Percentiles rank a stretch among this genome's conserved stretches.
These are phyloP conservation scores for Arctium minus DNA, from an alignment of 129 eudicot species.

Conservation along the genomic window DNA sequence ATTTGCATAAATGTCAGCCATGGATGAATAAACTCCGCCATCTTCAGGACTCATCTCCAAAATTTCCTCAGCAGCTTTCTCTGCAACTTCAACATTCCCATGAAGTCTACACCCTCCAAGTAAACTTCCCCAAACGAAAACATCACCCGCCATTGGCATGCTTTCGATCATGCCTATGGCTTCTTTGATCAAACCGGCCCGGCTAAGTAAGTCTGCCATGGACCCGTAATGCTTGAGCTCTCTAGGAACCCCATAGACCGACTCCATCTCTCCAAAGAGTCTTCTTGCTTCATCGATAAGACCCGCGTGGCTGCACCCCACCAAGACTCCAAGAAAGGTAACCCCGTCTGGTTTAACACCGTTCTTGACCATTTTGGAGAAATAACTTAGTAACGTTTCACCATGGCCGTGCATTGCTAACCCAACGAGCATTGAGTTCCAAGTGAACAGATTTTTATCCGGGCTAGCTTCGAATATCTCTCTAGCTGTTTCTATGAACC, in stretches of 20 bases:
- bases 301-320: slow-evolving; percentile 84
- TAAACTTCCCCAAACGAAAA: slow-evolving; percentile 79
- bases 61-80: slow-evolving; percentile 56
- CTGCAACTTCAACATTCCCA: slow-evolving; percentile 67
- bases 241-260: slow-evolving; percentile 36
- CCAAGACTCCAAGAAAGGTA: slow-evolving; percentile 58
- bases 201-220: slow-evolving; percentile 82
- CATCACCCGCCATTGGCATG: slow-evolving; percentile 66
- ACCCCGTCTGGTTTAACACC: slow-evolving; percentile 65
- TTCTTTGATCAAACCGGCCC: slow-evolving; percentile 67
- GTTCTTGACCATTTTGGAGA: slow-evolving; percentile 46
- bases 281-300: slow-evolving; percentile 46
- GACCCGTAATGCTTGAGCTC: slow-evolving; percentile 84
- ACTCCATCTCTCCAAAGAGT: slow-evolving; percentile 53
- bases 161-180: slow-evolving; percentile 52
- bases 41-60: slow-evolving; percentile 62
- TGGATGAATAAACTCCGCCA: slow-evolving; percentile 64
- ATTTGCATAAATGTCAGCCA: slow-evolving; percentile 67
- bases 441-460: slow-evolving; percentile 47
- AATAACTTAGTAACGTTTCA: slow-evolving; percentile 35
- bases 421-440: slow-evolving; percentile 77
- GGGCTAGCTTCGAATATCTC: slow-evolving; percentile 37
- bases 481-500: slow-evolving; percentile 59
- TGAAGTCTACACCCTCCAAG: slow-evolving; percentile 77
- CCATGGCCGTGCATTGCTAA: slow-evolving; percentile 76